These are phyloP conservation scores for Neodidymelliopsis sp. DNA, from an alignment of 2,329 filamentous ascomycete species.

Conservation along the genomic window DNA sequence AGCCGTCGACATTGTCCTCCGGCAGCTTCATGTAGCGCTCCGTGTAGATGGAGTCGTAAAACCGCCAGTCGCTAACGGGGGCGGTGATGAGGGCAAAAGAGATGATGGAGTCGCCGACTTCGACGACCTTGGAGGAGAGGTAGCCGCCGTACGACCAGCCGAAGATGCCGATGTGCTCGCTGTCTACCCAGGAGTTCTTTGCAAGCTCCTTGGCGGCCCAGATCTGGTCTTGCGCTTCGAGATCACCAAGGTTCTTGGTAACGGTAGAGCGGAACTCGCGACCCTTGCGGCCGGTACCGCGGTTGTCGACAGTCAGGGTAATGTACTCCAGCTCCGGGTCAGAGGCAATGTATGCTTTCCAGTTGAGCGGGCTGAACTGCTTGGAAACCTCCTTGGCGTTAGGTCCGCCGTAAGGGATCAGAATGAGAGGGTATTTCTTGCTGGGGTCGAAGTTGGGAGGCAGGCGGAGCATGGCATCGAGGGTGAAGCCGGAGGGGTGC, in stretches of 20 bases:
- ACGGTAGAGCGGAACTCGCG: constrained; percentile 68
- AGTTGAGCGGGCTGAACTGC: constrained; percentile 62
- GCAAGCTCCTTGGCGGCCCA: constrained; percentile 68
- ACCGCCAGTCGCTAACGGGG: constrained; percentile 72
- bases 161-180: constrained; percentile 69
- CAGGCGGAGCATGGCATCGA: constrained; percentile 71
- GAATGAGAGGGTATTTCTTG: constrained; percentile 71
- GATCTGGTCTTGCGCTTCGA: constrained; percentile 72
- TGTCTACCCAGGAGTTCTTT: constrained; percentile 63
- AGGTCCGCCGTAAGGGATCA: constrained; percentile 73
- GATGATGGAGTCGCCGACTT: constrained; percentile 67
- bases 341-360: constrained; percentile 69
- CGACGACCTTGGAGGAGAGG: constrained; percentile 70
- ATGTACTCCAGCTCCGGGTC: constrained; percentile 74
- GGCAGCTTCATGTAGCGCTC: constrained; percentile 76
- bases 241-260: constrained; percentile 65
- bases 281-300: constrained; percentile 71
- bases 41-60: constrained; percentile 76
- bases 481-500: constrained; percentile 66
- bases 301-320: constrained; percentile 72
- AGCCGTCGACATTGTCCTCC: constrained; percentile 64
- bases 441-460: constrained; percentile 68
- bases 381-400: constrained; percentile 69
- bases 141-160: constrained; percentile 76
- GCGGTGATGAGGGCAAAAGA: constrained; percentile 69